Percentiles rank a stretch among this genome's conserved stretches.
These are phyloP conservation scores for Hermanozyma aechmeae DNA, from an alignment of 805 yeast species.

Conservation along the genomic window DNA sequence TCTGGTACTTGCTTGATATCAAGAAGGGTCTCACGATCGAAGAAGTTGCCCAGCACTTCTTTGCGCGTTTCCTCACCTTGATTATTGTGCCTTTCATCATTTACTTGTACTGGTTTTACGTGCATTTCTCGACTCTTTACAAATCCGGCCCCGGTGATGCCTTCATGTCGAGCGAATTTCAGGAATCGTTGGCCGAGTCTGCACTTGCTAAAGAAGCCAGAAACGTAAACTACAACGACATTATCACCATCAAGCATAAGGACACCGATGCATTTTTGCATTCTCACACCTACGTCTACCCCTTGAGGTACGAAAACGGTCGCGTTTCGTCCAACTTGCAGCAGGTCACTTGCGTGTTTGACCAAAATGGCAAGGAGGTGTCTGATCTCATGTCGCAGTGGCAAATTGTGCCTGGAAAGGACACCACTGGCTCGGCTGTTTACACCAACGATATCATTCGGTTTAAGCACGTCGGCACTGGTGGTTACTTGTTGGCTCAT, in stretches of 20 bases:
- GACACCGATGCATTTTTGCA: constrained; percentile 74
- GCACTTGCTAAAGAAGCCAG: constrained; percentile 63
- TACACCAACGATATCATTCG: constrained; percentile 67
- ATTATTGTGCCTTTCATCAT: constrained; percentile 73
- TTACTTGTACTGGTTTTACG: constrained; percentile 83
- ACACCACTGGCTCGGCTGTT: constrained; percentile 34
- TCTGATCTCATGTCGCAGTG: constrained; percentile 68
- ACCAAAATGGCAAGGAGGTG: constrained; percentile 19
- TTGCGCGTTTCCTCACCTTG: constrained; percentile 62
- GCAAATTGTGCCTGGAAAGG: constrained; percentile 60
- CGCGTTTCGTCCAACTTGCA: constrained; percentile 91
- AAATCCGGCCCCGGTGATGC: constrained; percentile 94
- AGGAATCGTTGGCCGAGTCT: constrained; percentile 83
- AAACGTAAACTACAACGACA: constrained; percentile 66
- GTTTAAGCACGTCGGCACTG: constrained; percentile 71
- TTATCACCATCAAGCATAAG: constrained; percentile 69
- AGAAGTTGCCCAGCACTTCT: constrained; percentile 57
- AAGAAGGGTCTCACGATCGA: constrained; percentile 52
- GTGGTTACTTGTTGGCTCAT: constrained; percentile 76
- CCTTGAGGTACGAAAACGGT: constrained; percentile 92
- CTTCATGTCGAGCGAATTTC: constrained; percentile 93
- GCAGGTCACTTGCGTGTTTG: constrained; percentile 71
- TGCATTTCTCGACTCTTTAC: constrained; percentile 74
- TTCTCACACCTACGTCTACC: constrained; percentile 70
- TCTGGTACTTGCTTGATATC: constrained; percentile 80